Evolutionary conservation across 257 asterid genomes (phyloP), one percentile per base, ranked within the genome.

Genomic region (Nyctanthes arbortristis): DNA sequence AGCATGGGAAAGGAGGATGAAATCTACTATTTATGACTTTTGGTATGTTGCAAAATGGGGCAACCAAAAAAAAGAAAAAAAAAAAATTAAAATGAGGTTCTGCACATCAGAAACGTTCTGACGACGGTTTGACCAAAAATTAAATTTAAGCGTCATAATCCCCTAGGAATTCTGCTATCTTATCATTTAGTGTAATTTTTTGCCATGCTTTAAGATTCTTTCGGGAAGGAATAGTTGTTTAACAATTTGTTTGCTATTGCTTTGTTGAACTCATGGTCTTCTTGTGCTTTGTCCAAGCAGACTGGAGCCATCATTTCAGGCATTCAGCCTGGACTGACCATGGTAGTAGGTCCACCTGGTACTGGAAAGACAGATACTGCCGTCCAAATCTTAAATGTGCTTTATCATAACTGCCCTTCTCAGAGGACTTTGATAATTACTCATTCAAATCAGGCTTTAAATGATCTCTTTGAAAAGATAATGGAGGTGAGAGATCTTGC

Each of bases 321-420:
- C 39, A 76, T 89, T 85, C 99, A 94, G 74, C 99, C 99, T 33
- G 99, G 99, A 68, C 80, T 94, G 75, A 86, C 96, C 34, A 94
- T 91, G 99, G 99, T 94, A 76, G 99, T 94, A 29, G 99, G 99
- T 70, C 99, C 99, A 70, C 99, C 99, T 67, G 99, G 99, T 79
- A 94, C 99, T 3, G 99, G 99, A 73, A 94, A 94, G 85, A 94
- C 99, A 4, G 99, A 94, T 75, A 94, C 99, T 12, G 99, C 99
- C 16, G 99, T 94, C 72, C 99, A 91, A 79, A 85, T 94, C 73
- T 76, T 94, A 78, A 91, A 94, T 81, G 97, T 94, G 65, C 90
- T 94, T 56, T 94, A 94, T 85, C 99, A 94, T 71, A 94, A 94
- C 75, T 94, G 99, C 81, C 97, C 99, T 76, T 91, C 99, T 78